Percentiles rank a stretch among this genome's conserved stretches.
phyloP scores from a whole-genome alignment of 305 asterid genomes.

The Stenogyne calaminthoides region DNA sequence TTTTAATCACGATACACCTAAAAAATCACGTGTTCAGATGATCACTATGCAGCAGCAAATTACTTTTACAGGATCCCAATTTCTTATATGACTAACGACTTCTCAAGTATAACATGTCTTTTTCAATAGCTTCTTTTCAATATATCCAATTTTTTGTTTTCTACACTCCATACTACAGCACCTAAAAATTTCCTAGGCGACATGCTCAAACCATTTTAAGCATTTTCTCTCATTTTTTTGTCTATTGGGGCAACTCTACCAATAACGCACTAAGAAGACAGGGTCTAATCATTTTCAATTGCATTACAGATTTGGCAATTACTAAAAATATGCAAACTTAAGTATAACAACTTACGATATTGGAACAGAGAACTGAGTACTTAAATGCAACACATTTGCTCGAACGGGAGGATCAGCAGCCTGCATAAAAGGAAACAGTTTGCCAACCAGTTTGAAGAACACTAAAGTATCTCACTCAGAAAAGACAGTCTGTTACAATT shows the following conservation, averaged over 20 bases:
- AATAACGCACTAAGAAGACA: background rate
- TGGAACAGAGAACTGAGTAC: constrained; percentile 66
- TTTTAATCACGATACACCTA: background rate
- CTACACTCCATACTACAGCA: background rate
- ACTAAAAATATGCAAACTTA: background rate
- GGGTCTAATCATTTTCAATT: background rate
- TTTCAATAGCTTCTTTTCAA: background rate
- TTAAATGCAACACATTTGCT: constrained; percentile 84
- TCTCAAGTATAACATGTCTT: background rate
- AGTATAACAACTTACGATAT: constrained; percentile 66
- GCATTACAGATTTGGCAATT: background rate
- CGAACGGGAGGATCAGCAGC: constrained; percentile 90
- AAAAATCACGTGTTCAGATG: background rate
- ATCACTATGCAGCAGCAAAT: background rate
- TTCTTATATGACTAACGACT: background rate
- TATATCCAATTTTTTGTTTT: background rate
- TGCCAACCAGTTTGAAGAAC: constrained; percentile 17
- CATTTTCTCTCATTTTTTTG: background rate
- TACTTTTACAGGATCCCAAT: background rate
- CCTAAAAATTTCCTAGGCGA: background rate
- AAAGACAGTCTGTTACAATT: constrained; percentile 5
- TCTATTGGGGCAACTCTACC: background rate
- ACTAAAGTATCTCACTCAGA: background rate
- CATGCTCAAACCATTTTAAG: background rate
- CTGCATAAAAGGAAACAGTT: constrained; percentile 41